Conservation (phyloP, 495 filamentous ascomycete genomes). For the Penicillium goetzii region DNA sequence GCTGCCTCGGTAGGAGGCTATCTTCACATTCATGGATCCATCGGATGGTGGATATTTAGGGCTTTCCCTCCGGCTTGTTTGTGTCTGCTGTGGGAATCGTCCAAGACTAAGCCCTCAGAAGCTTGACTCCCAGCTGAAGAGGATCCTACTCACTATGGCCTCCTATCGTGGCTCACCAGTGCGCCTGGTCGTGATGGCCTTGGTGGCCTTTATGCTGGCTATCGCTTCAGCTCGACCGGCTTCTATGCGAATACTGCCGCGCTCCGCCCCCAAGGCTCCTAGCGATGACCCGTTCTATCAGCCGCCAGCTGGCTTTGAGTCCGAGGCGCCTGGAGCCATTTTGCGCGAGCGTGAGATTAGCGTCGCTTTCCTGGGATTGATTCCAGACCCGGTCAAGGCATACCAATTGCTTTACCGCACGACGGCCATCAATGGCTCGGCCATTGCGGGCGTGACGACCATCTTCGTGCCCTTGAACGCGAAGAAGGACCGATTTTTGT, state of each 20-base stretch:
- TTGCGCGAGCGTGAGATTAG: constrained; percentile 31
- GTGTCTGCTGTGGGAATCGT: constrained; percentile 5
- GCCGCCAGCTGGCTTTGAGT: constrained; percentile 36
- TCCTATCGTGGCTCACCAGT: constrained; percentile 8
- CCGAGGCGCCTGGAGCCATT: constrained; percentile 31
- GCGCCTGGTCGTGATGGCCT: constrained; percentile 24
- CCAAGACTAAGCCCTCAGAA: background rate
- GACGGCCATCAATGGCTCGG: constrained; percentile 38
- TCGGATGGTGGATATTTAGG: constrained; percentile 22
- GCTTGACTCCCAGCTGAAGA: background rate
- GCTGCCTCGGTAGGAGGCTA: constrained; percentile 16
- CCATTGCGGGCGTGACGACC: constrained; percentile 41
- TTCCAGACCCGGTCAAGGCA: constrained; percentile 34
- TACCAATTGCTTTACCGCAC: constrained; percentile 38
- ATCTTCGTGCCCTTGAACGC: constrained; percentile 37
- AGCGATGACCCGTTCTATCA: constrained; percentile 40
- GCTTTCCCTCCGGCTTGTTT: constrained; percentile 10
- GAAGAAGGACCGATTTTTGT: constrained; percentile 39
- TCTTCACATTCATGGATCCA: constrained; percentile 21
- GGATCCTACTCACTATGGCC: background rate
- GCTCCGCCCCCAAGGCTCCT: constrained; percentile 21
- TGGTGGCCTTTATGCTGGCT: constrained; percentile 26
- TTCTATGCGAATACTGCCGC: constrained; percentile 5
- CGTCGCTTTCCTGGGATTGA: constrained; percentile 36
- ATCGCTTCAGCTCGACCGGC: constrained; percentile 24